Percentiles rank a stretch among this genome's conserved stretches.
These are phyloP conservation scores for Berkeleyomyces rouxiae DNA, from an alignment of 2,329 filamentous ascomycete species.

Conservation along the genomic window DNA sequence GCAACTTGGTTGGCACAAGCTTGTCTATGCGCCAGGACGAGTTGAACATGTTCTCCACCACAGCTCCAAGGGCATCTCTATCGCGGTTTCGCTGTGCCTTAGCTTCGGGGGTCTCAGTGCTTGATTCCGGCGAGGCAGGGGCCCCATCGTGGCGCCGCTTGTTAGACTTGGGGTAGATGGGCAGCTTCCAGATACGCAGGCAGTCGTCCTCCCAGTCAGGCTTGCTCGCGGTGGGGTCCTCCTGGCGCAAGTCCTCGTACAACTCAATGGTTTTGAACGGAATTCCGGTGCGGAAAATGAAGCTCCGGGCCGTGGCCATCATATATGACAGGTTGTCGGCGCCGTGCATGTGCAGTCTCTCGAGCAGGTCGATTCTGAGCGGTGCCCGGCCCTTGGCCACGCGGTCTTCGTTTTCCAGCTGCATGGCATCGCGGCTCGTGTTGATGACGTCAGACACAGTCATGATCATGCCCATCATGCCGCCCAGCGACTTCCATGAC, in stretches of 20 bases:
- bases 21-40: constrained; percentile 50
- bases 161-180: constrained; percentile 28
- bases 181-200: constrained; percentile 73
- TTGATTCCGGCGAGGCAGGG: constrained; percentile 6
- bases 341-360: constrained; percentile 52
- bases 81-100: constrained; percentile 12
- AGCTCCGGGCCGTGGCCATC: constrained; percentile 66
- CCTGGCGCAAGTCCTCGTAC: constrained; percentile 25
- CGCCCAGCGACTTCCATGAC: constrained; percentile 62
- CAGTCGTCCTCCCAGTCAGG: constrained; percentile 63
- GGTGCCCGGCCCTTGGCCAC: constrained; percentile 24
- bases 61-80: constrained; percentile 15
- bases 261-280: constrained; percentile 58
- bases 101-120: not conserved
- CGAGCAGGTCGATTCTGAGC: constrained; percentile 16
- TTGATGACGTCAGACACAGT: constrained; percentile 57
- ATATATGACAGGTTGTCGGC: constrained; percentile 64
- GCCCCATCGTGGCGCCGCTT: constrained; percentile 12
- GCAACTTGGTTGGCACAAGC: constrained; percentile 48
- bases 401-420: constrained; percentile 25
- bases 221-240: constrained; percentile 18
- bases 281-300: constrained; percentile 73
- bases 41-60: constrained; percentile 21
- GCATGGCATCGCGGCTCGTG: constrained; percentile 26
- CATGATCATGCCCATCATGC: constrained; percentile 69